A percentile compares a stretch with the other conserved stretches of the same genome.
Evolutionary conservation across 1,284 basidiomycete species (phyloP).

Genomic region (Ceratorhiza oryzae-sativae): DNA sequence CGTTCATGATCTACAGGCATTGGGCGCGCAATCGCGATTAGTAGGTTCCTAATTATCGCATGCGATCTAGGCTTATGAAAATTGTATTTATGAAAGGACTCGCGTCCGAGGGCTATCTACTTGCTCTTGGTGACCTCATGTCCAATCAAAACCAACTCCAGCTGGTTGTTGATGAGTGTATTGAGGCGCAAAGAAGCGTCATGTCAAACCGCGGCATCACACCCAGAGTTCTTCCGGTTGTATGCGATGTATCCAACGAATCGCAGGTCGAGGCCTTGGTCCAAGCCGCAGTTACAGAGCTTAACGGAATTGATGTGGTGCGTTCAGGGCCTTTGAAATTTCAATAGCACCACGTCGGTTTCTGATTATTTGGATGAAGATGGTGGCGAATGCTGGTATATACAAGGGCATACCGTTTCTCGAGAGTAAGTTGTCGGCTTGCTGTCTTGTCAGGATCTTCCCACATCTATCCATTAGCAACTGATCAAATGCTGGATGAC

Average conservation of each 20-base stretch:
- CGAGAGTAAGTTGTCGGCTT: constrained; percentile 9
- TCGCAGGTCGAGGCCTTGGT: constrained; percentile 14
- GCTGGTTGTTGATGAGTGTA: constrained; percentile 12
- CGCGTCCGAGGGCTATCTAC: constrained; percentile 30
- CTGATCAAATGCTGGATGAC: constrained; percentile 42
- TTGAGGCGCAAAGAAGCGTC: neutral
- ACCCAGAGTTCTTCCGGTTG: neutral
- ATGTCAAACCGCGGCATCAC: neutral
- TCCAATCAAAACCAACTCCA: constrained; percentile 14
- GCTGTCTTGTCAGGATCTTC: neutral
- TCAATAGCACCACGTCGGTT: neutral
- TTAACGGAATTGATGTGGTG: constrained; percentile 28
- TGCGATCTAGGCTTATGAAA: neutral
- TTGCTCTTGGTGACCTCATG: constrained; percentile 24
- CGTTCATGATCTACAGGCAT: too few species aligned
- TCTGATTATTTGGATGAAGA: neutral
- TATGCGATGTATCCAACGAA: constrained; percentile 27
- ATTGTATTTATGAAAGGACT: neutral
- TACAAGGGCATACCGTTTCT: constrained; percentile 25
- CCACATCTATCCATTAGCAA: neutral
- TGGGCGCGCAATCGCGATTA: constrained; percentile 22
- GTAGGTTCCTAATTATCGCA: neutral
- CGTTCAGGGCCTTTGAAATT: neutral
- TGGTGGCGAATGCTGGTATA: constrained; percentile 38
- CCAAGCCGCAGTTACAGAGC: neutral